Conservation (phyloP, 768 basidiomycete genomes). For the Xerocomus potaroensis region DNA sequence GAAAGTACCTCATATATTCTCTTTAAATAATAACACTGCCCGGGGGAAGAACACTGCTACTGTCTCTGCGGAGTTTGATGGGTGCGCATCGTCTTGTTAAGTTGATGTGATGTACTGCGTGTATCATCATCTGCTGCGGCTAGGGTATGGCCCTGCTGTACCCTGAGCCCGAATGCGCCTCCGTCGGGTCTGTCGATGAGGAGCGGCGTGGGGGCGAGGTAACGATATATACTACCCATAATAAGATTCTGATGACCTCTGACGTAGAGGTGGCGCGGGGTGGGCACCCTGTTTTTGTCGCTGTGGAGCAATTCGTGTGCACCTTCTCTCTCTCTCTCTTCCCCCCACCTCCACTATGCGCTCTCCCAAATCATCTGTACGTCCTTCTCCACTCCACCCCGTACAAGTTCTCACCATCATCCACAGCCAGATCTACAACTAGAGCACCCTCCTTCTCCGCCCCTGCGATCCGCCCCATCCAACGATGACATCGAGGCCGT, state of each 20-base stretch:
- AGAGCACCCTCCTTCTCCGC: conserved; percentile 1
- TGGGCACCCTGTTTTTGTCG: conserved; percentile 33
- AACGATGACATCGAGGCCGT: conserved; percentile 90
- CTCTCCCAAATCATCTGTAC: conserved; percentile 9
- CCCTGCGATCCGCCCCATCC: conserved; percentile 38
- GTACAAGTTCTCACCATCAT: too few relatives aligned
- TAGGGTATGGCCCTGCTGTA: too few relatives aligned
- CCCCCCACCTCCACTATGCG: conserved; percentile 13
- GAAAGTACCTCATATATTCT: conserved; percentile 1
- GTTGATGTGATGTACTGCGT: too few relatives aligned
- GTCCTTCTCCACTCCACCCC: conserved; percentile 1
- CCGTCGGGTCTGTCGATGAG: not conserved
- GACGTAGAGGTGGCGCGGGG: conserved; percentile 30
- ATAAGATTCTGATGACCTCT: conserved; percentile 25
- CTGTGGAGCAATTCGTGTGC: conserved; percentile 32
- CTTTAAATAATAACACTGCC: too few relatives aligned
- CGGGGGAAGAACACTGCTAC: too few relatives aligned
- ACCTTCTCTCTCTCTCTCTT: conserved; percentile 16
- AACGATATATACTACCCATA: too few relatives aligned
- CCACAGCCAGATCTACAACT: too few relatives aligned
- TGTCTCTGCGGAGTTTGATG: not conserved
- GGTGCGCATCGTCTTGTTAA: not conserved
- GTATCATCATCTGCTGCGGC: too few relatives aligned
- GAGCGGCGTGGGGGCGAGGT: conserved; percentile 2
- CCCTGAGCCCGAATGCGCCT: conserved; percentile 1